Evolutionary conservation across 441 rosid species (phyloP), one percentile per base, ranked within the genome.

Genomic region (Macaranga tanarius): DNA sequence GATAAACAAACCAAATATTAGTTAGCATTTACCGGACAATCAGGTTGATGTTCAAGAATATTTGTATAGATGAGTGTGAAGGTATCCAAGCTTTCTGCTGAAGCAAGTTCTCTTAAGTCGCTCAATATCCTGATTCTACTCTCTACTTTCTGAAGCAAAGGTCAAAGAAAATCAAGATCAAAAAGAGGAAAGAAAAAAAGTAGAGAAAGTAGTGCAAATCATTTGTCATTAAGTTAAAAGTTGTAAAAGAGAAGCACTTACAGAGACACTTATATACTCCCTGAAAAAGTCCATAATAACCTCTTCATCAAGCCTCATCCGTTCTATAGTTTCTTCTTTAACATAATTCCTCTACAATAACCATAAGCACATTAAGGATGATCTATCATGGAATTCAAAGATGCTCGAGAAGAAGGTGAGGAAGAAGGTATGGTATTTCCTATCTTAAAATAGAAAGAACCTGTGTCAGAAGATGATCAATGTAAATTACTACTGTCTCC

Each of bases 241-340:
- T 26, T 67, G 54, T 11, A 54, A n/a, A 59, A 20, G 15, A 73
- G 72, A 54, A 76, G 38, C 48, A 89, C 96, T 85, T 87, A 96
- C 99, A 60, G 89, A 79, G 74, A 89, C 91, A 65, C 84, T 96
- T 69, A 96, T 87, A 80, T 93, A 93, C 80, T 96, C 99, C 79
- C 95, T 86, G 80, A 96, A 96, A 80, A 90, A 96, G 75, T 96
- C 98, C 92, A 88, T 89, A 65, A 96, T 90, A 82, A 87, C 92
- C 83, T 96, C 99, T 80, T 96, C 99, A 67, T 96, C 99, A 4
- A 92, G 86, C 78, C 95, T 89, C 98, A 92, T 92, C 73, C 97
- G 86, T 65, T 93, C 98, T 72, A 96, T 92, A n/a, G 99, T 96
- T 78, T 90, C 97, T 82, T 96, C 98, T 86, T 93, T 92, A 77